Percentiles rank a stretch among this genome's conserved stretches.
Evolutionary conservation across 371 early-diverging fungal genomes (phyloP).

Genomic region (Conidiobolus incongruus): DNA sequence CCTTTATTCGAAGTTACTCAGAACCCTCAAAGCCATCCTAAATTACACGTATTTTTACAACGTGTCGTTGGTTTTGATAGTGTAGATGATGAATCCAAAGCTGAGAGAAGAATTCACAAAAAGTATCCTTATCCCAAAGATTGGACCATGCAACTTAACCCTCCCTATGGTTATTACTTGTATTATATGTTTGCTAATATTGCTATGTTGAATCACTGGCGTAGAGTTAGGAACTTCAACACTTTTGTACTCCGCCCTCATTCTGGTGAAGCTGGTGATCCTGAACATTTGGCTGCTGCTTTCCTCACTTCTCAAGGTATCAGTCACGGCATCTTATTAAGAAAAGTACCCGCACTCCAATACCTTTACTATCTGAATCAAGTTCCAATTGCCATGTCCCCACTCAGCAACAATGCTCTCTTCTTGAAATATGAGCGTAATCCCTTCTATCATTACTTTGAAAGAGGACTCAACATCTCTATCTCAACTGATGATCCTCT

Average conservation of each 20-base stretch:
- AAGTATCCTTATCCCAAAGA: conserved; percentile 70
- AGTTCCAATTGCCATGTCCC: conserved; percentile 96
- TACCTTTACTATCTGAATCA: conserved; percentile 92
- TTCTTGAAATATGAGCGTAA: conserved; percentile 93
- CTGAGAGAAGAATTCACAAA: conserved; percentile 55
- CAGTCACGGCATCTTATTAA: conserved; percentile 86
- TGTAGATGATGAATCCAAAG: conserved; percentile 95
- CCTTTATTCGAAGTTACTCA: conserved; percentile 86
- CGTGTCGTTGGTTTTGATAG: conserved; percentile 91
- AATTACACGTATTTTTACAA: conserved; percentile 81
- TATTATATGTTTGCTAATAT: conserved; percentile 93
- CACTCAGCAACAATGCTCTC: conserved; percentile 93
- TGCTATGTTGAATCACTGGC: conserved; percentile 64
- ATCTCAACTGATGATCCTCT: conserved; percentile 96
- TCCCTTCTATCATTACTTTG: conserved; percentile 85
- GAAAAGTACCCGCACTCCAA: conserved; percentile 92
- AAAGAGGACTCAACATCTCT: conserved; percentile 88
- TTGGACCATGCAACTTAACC: conserved; percentile 64
- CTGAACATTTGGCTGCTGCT: conserved; percentile 84
- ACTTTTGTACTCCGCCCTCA: conserved; percentile 93
- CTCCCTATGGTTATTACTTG: conserved; percentile 94
- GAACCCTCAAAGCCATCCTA: conserved; percentile 62
- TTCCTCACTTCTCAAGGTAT: conserved; percentile 84
- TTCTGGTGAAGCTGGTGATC: conserved; percentile 94
- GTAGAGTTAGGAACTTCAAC: conserved; percentile 59